Evolutionary conservation across 306 rosid species (phyloP), one percentile per base, ranked within the genome.

Genomic region (Cercis canadensis): DNA sequence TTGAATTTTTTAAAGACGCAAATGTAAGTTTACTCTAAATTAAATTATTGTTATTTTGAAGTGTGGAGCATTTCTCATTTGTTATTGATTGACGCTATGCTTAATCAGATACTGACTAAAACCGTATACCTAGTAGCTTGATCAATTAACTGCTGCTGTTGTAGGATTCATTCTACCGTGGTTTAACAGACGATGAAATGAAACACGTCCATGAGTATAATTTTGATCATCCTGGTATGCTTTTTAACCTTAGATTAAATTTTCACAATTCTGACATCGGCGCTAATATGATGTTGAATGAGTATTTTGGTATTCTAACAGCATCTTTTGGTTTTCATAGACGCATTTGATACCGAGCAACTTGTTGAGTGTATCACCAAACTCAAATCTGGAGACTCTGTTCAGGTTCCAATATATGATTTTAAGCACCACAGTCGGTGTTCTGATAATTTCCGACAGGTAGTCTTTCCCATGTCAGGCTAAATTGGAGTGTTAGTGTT

Each of bases 81-180:
- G 32, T 39, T 8, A 21, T 32, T 76, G 33, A 21, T 19, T 76
- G 34, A 32, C 61, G 37, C 41, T 37, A 37, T 5, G 8, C 3
- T 5, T 37, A 8, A 37, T 8, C 43, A 37, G 43, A 37, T 37
- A 37, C 18, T 66, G 43, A 8, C 7, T 37, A 37, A 37, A 37
- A 5, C 43, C 8, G 1, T 37, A 37, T 37, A 5, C 43, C 10
- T 37, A 8, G 43, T 37, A 37, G 1, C 46, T 5, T 37, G 10
- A 37, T 6, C 4, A 45, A 37, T 57, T 57, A 49, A 57, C 12
- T 63, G 54, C 43, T 65, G 33, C 56, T 49, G 39, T 73, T 57
- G 50, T 44, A 84, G 88, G 85, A 77, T 68, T 77, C 85, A 1
- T 84, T 84, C 69, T 84, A 84, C 56, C 88, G 88, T 45, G 88